These are phyloP conservation scores for Suzukiozyma palmioleophila DNA, from an alignment of 1,139 yeast species.

Conservation along the genomic window DNA sequence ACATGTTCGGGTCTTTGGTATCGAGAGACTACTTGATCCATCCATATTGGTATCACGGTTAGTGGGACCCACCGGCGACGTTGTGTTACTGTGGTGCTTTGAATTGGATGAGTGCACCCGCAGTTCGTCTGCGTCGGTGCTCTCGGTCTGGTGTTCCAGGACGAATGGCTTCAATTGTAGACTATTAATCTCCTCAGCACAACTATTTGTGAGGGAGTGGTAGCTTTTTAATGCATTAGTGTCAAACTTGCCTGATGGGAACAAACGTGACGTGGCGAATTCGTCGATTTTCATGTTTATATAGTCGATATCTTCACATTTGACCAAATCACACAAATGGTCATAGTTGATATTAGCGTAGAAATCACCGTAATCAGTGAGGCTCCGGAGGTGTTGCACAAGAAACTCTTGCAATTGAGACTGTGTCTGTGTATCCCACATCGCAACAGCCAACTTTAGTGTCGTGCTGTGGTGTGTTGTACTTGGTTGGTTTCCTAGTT, in stretches of 20 bases:
- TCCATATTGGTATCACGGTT: too few relatives aligned
- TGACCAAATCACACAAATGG: slow-evolving; percentile 11
- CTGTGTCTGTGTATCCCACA: slow-evolving; percentile 19
- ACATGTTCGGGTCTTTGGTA: neutral
- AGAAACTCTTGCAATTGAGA: slow-evolving; percentile 14
- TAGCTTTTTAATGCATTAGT: neutral
- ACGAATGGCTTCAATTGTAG: neutral
- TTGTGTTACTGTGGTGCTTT: too few relatives aligned
- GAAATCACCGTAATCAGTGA: slow-evolving; percentile 13
- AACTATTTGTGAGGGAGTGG: neutral
- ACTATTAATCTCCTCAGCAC: neutral
- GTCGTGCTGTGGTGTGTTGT: too few relatives aligned
- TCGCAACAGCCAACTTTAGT: slow-evolving; percentile 3
- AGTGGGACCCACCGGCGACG: too few relatives aligned
- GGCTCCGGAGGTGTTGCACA: slow-evolving; percentile 8
- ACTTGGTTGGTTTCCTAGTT: too few relatives aligned
- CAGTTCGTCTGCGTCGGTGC: neutral
- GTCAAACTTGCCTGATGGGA: neutral
- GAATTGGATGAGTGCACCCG: too few relatives aligned
- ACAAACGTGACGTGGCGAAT: slow-evolving; percentile 4
- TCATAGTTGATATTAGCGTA: slow-evolving; percentile 18
- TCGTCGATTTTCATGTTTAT: slow-evolving; percentile 21
- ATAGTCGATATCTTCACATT: slow-evolving; percentile 15
- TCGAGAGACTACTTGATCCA: too few relatives aligned
- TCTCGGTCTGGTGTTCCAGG: neutral